phyloP scores from a whole-genome alignment of 176 grass and related monocot genomes.

The Oryza coarctata region DNA sequence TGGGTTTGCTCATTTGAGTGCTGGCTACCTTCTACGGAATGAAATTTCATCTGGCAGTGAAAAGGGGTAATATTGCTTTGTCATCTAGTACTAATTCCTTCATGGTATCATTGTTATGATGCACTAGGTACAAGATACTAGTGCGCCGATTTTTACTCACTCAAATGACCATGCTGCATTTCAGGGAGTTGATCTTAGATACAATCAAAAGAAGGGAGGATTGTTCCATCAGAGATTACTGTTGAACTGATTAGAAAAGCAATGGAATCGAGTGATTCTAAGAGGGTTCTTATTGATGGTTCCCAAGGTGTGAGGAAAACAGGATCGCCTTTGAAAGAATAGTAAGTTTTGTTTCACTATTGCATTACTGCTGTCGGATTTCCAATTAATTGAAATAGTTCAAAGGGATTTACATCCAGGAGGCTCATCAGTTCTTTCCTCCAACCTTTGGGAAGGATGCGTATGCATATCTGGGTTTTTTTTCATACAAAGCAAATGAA shows the following conservation, averaged over 20 bases:
- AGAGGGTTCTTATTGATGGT: slow-evolving; percentile 87
- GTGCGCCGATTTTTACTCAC: background rate
- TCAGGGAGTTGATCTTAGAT: slow-evolving; percentile 61
- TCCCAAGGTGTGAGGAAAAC: slow-evolving; percentile 92
- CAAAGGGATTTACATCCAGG: background rate
- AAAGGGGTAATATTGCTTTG: slow-evolving; percentile 65
- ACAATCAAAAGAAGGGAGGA: slow-evolving; percentile 90
- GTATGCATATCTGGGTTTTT: background rate
- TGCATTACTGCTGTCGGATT: background rate
- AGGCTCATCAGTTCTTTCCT: background rate
- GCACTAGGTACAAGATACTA: background rate
- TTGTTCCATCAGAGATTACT: slow-evolving; percentile 94
- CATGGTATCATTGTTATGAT: background rate
- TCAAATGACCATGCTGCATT: background rate
- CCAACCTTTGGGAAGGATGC: background rate
- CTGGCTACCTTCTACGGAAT: slow-evolving; percentile 73
- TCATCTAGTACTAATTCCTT: background rate
- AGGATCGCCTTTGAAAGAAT: slow-evolving; percentile 83
- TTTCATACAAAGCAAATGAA: background rate
- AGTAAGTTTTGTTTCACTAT: slow-evolving; percentile 59
- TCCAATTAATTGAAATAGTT: background rate
- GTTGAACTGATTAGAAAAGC: slow-evolving; percentile 72
- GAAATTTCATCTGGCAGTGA: slow-evolving; percentile 71
- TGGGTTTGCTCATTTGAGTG: slow-evolving; percentile 84
- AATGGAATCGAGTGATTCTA: slow-evolving; percentile 52